Evolutionary conservation across 345 rosid species (phyloP).

Genomic region (Sisymbrium altissimum): DNA sequence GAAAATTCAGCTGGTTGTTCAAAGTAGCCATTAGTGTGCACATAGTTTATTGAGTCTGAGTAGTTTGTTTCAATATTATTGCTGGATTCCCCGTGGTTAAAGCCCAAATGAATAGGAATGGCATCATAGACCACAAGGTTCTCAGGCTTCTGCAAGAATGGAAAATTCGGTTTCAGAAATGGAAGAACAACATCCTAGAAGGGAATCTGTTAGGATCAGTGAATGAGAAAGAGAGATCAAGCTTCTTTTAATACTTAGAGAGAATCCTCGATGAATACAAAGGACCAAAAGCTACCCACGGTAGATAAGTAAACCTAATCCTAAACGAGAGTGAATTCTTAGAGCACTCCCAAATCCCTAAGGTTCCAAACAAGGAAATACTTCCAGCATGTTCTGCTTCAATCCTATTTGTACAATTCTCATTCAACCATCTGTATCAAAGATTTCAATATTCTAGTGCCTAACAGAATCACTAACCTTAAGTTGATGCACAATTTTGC

Average conservation of each 20-base stretch:
- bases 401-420: no score
- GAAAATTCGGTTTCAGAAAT: neutral
- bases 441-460: no score
- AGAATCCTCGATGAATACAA: no score
- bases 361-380: no score
- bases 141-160: slow-evolving; percentile 42
- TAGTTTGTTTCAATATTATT: slow-evolving; percentile 35
- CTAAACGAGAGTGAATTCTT: no score
- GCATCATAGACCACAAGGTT: no score
- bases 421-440: no score
- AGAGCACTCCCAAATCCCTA: no score
- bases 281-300: no score
- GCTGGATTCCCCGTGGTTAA: slow-evolving; percentile 57
- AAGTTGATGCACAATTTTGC: neutral
- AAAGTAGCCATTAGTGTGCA: slow-evolving; percentile 29
- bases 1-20: slow-evolving; percentile 31
- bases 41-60: slow-evolving; percentile 17
- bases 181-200: neutral
- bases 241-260: neutral
- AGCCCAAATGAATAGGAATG: slow-evolving; percentile 39
- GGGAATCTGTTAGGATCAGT: neutral
- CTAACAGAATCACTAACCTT: no score
- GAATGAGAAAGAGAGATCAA: neutral
- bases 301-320: no score
- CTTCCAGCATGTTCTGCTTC: no score